Evolutionary conservation across 192 early-diverging fungal genomes (phyloP), one percentile per base, ranked within the genome.

Genomic region (Pecoramyces ruminantium): DNA sequence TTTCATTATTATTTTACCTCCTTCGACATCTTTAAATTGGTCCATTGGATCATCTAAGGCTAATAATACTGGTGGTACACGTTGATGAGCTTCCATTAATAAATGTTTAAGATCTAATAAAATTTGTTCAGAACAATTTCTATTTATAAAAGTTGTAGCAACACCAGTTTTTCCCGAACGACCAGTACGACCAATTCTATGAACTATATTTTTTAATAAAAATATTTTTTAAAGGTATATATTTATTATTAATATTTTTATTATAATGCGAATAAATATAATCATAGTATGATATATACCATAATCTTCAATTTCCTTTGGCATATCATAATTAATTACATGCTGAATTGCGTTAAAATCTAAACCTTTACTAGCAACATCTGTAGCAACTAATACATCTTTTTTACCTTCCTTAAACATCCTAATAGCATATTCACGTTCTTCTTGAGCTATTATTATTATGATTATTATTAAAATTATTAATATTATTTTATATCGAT

Each of bases 271-370:
- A n/a, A n/a, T n/a, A n/a, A n/a, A n/a, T n/a, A n/a, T n/a, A n/a
- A n/a, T n/a, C n/a, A n/a, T n/a, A n/a, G n/a, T 21, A 14, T 25
- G 77, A 4, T 28, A 78, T 82, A n/a, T 85, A 92, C 92, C 95
- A 85, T 97, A 99, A 86, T 98, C 96, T 87, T 99, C 97, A 86
- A 99, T 99, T 83, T 98, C 96, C 82, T 97, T 97, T 58, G 97
- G 97, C 94, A 99, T 96, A 83, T 99, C 97, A 86, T 94, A 99
- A 84, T 98, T 95, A 82, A 99, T 99, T 78, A 99, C 97, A 81
- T 99, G 97, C 82, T 97, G 94, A 86, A 99, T 97, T 81, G 93
- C 93, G 13, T 92, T 86, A 85, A 99, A 99, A 87, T 99, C 97
- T 28, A 99, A 83, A 77, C 97, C 97, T 86, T 99, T 99, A 25